These are phyloP conservation scores for Capronia epimyces DNA, from an alignment of 2,329 filamentous ascomycete species.

Conservation along the genomic window DNA sequence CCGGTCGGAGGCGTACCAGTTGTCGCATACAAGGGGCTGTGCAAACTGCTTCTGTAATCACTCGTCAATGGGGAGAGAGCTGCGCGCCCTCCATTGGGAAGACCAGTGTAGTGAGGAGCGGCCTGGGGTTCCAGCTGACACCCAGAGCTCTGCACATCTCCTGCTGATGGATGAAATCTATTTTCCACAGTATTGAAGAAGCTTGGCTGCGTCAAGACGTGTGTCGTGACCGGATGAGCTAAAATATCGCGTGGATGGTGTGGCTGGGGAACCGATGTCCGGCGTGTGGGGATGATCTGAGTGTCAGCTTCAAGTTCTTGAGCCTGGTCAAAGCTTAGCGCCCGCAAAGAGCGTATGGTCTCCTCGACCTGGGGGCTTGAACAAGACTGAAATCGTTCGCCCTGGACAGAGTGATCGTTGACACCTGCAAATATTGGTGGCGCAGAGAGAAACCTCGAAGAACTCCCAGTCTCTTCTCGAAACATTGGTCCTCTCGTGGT, in stretches of 20 bases:
- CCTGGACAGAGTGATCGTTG: neutral
- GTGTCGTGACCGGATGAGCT: neutral
- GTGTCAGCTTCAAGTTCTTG: constrained; percentile 4
- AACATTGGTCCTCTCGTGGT: neutral
- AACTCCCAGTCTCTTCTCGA: neutral
- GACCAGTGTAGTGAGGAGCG: constrained; percentile 36
- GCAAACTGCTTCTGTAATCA: constrained; percentile 44
- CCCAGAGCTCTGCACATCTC: constrained; percentile 31
- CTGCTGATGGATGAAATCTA: constrained; percentile 30
- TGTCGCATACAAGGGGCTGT: constrained; percentile 43
- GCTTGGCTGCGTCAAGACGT: constrained; percentile 10
- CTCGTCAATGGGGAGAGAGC: constrained; percentile 42
- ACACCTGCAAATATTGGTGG: constrained; percentile 1
- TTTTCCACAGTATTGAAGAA: constrained; percentile 30
- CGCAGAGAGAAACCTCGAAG: constrained; percentile 1
- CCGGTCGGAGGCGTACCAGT: constrained; percentile 40
- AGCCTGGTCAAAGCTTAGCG: constrained; percentile 11
- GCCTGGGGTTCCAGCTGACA: constrained; percentile 30
- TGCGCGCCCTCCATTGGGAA: constrained; percentile 42
- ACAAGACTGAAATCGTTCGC: constrained; percentile 1
- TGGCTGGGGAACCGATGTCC: constrained; percentile 3
- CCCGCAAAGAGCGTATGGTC: constrained; percentile 7
- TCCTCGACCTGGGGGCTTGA: constrained; percentile 8
- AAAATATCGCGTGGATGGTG: constrained; percentile 9
- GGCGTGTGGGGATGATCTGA: constrained; percentile 6